A percentile compares a stretch with the other conserved stretches of the same genome.
phyloP scores from a whole-genome alignment of 2,329 filamentous ascomycete genomes.

The Emergomyces orientalis region DNA sequence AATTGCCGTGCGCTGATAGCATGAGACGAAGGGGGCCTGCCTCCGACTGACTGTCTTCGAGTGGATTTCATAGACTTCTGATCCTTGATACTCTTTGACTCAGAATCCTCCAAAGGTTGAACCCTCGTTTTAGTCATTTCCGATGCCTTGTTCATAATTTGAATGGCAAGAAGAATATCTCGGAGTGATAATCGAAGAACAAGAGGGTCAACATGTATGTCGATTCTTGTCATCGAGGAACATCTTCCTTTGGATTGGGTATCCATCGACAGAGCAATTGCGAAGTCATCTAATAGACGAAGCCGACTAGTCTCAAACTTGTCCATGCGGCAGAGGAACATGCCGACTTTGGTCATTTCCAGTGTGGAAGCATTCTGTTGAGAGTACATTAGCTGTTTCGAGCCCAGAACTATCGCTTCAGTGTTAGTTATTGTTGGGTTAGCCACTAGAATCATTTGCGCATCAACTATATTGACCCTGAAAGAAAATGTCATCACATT shows the following conservation, averaged over 20 bases:
- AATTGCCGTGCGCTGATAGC: background rate
- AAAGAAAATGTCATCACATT: conserved; percentile 66
- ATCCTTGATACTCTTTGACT: conserved; percentile 44
- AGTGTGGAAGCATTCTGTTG: conserved; percentile 90
- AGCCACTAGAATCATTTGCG: conserved; percentile 90
- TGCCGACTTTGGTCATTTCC: conserved; percentile 87
- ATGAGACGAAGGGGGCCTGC: background rate
- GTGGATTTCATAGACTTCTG: conserved; percentile 7
- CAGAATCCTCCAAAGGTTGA: conserved; percentile 43
- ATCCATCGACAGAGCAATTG: conserved; percentile 80
- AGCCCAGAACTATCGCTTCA: conserved; percentile 89
- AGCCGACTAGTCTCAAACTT: conserved; percentile 84
- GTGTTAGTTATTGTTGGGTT: conserved; percentile 84
- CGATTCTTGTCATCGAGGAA: conserved; percentile 63
- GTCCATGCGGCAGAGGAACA: conserved; percentile 99
- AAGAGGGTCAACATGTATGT: conserved; percentile 80
- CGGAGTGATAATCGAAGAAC: conserved; percentile 82
- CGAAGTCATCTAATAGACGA: conserved; percentile 94
- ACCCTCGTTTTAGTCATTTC: conserved; percentile 59
- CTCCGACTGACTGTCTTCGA: background rate
- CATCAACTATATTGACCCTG: conserved; percentile 87
- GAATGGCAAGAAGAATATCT: conserved; percentile 87
- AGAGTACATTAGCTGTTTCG: conserved; percentile 84
- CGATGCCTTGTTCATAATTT: conserved; percentile 83
- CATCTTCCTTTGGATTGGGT: conserved; percentile 51